Conservation (phyloP, 2,329 filamentous ascomycete species). For the Aureobasidium namibiae region DNA sequence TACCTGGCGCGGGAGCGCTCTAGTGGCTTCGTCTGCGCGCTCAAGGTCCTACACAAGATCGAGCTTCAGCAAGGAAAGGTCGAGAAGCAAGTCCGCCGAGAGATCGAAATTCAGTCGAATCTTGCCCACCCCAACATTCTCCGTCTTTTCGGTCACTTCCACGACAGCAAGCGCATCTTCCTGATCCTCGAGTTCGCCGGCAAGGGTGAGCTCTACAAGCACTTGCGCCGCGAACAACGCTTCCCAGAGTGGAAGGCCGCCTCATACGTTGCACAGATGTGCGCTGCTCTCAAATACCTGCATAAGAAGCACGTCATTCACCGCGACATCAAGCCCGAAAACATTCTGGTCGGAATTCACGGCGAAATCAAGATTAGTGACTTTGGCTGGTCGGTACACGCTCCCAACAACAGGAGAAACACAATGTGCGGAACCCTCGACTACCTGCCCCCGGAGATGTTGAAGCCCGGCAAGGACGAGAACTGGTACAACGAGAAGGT, state of each 20-base stretch:
- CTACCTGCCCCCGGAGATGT: slow-evolving; percentile 19
- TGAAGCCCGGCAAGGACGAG: slow-evolving; percentile 18
- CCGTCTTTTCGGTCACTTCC: slow-evolving; percentile 18
- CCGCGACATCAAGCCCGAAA: slow-evolving; percentile 19
- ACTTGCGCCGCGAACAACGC: slow-evolving; percentile 16
- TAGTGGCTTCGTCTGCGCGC: slow-evolving; percentile 70
- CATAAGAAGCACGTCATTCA: slow-evolving; percentile 20
- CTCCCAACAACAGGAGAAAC: slow-evolving; percentile 18
- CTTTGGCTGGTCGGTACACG: slow-evolving; percentile 19
- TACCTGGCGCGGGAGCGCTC: slow-evolving; percentile 72
- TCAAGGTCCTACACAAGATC: slow-evolving; percentile 76
- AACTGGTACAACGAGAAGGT: slow-evolving; percentile 19
- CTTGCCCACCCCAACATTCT: slow-evolving; percentile 19
- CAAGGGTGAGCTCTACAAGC: slow-evolving; percentile 18
- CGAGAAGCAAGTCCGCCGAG: slow-evolving; percentile 51
- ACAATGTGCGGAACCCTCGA: slow-evolving; percentile 19
- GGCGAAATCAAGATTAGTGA: slow-evolving; percentile 19
- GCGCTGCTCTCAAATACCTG: slow-evolving; percentile 17
- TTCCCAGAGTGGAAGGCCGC: slow-evolving; percentile 19
- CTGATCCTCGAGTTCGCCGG: slow-evolving; percentile 18
- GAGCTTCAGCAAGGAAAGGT: slow-evolving; percentile 71
- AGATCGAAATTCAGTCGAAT: slow-evolving; percentile 19
- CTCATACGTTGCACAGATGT: slow-evolving; percentile 18
- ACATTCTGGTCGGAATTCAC: slow-evolving; percentile 18
- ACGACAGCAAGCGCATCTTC: slow-evolving; percentile 19